These are phyloP conservation scores for Acrodontium crateriforme DNA, from an alignment of 2,329 filamentous ascomycete species.

Conservation along the genomic window DNA sequence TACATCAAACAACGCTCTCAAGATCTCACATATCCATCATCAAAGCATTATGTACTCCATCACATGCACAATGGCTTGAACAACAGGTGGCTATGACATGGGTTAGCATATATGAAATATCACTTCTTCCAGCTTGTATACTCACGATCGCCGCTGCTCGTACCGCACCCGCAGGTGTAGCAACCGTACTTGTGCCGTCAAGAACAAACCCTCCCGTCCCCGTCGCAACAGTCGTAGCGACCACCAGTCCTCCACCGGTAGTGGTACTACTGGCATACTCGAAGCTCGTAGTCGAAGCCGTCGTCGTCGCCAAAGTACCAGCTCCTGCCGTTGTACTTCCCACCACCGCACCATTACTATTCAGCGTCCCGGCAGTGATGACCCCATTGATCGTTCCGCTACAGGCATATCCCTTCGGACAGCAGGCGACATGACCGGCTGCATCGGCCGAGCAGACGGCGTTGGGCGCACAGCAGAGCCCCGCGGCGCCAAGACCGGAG, in stretches of 20 bases:
- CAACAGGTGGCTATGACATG: background rate
- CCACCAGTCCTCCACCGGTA: constrained; percentile 5
- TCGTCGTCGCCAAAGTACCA: constrained; percentile 11
- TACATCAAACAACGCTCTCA: no score
- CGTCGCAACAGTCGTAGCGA: constrained; percentile 8
- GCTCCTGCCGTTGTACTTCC: constrained; percentile 8
- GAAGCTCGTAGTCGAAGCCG: constrained; percentile 4
- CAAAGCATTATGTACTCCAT: background rate
- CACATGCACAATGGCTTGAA: background rate
- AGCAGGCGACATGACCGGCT: constrained; percentile 47
- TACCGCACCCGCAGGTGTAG: constrained; percentile 16
- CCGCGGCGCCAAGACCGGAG: constrained; percentile 36
- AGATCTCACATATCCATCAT: no score
- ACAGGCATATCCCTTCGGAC: constrained; percentile 42
- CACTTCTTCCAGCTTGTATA: constrained; percentile 3
- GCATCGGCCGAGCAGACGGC: constrained; percentile 43
- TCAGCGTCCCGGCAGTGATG: constrained; percentile 21
- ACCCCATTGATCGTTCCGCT: constrained; percentile 37
- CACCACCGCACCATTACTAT: constrained; percentile 13
- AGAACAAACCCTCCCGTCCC: constrained; percentile 15
- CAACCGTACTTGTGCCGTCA: constrained; percentile 19
- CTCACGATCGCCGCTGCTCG: constrained; percentile 20
- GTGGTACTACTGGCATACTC: constrained; percentile 10
- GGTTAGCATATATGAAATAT: background rate
- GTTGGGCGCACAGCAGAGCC: constrained; percentile 41